phyloP scores from a whole-genome alignment of 148 eudicot genomes.

The Rhododendron henanense region DNA sequence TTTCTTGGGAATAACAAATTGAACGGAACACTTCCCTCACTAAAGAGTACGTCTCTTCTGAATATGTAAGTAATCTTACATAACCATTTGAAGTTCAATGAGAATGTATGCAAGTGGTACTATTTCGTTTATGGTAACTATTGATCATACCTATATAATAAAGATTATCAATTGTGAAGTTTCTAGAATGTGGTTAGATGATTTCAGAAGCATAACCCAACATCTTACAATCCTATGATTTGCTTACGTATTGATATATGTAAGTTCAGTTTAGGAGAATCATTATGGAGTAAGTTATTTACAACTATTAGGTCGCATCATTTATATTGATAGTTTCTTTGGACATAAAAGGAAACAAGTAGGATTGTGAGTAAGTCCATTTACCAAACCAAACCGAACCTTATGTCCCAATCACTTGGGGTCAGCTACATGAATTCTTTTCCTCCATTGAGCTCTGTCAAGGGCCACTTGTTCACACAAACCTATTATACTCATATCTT shows the following conservation, averaged over 20 bases:
- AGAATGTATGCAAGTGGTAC: not conserved
- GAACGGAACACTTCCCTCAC: not conserved
- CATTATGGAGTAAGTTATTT: not conserved
- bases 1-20: not conserved
- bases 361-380: not conserved
- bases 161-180: not conserved
- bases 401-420: too few species aligned
- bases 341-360: not conserved
- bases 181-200: not conserved
- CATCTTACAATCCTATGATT: not conserved
- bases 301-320: not conserved
- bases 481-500: too few species aligned
- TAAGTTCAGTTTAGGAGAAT: not conserved
- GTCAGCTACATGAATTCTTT: too few species aligned
- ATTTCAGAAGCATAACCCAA: not conserved
- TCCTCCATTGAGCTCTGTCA: too few species aligned
- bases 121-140: not conserved
- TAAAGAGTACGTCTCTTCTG: not conserved
- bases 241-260: not conserved
- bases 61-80: not conserved
- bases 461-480: too few species aligned
- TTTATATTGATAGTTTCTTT: not conserved
- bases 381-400: not conserved
- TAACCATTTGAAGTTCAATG: not conserved
- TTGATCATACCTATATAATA: not conserved